phyloP scores from a whole-genome alignment of 495 filamentous ascomycete species.

The Tirmania nivea region DNA sequence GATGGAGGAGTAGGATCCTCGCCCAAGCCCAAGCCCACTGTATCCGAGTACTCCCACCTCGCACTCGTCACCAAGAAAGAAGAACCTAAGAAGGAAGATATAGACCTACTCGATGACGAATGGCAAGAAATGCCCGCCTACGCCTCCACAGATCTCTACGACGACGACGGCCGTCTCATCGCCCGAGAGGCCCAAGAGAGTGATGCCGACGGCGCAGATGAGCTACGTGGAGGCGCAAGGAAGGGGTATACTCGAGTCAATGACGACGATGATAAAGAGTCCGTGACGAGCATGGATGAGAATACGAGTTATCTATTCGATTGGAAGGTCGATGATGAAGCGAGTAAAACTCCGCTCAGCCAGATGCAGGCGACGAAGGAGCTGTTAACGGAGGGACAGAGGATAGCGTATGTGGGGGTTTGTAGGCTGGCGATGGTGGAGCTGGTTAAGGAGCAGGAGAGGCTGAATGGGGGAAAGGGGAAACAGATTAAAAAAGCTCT shows the following conservation, averaged over 20 bases:
- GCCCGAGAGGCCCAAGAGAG: conserved; percentile 53
- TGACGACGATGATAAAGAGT: conserved; percentile 82
- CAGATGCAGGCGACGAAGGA: conserved; percentile 95
- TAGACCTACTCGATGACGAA: conserved; percentile 25
- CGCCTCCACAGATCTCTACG: conserved; percentile 80
- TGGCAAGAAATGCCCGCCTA: conserved; percentile 93
- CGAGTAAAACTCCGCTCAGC: conserved; percentile 57
- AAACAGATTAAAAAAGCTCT: conserved; percentile 45
- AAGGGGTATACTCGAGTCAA: conserved; percentile 89
- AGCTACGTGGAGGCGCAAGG: conserved; percentile 59
- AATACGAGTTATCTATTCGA: conserved; percentile 83
- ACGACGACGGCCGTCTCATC: conserved; percentile 74
- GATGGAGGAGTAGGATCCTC: not conserved
- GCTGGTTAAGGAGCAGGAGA: conserved; percentile 48
- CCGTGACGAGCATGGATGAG: conserved; percentile 88
- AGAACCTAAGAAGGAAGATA: not conserved
- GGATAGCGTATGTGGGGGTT: conserved; percentile 88
- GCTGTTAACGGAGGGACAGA: conserved; percentile 81
- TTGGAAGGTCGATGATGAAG: conserved; percentile 51
- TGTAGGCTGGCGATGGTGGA: conserved; percentile 52
- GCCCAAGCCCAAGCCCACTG: not conserved
- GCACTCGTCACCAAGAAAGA: not conserved
- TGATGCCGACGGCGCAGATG: conserved; percentile 45
- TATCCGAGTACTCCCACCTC: not conserved
- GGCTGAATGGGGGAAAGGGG: conserved; percentile 28